phyloP scores from a whole-genome alignment of 140 eudicot genomes.

The Ambrosia hybrid region DNA sequence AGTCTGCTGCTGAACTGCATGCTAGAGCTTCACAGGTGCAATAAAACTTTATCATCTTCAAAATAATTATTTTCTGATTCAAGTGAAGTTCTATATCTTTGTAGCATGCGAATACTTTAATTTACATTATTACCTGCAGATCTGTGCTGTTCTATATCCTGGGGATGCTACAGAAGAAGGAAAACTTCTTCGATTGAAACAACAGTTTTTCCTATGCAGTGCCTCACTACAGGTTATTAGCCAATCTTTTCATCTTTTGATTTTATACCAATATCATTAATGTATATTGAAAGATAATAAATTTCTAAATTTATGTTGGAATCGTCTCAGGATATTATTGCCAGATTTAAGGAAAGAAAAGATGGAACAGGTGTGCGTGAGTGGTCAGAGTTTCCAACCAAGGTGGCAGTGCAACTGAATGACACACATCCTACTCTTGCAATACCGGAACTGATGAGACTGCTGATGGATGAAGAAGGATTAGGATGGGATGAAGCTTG shows the following conservation, averaged over 20 bases:
- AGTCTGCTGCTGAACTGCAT: slow-evolving; percentile 85
- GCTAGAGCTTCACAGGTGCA: slow-evolving; percentile 92
- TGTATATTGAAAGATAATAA: slow-evolving; percentile 4
- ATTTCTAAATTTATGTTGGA: slow-evolving; percentile 2
- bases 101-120: neutral
- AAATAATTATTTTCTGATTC: slow-evolving; percentile 3
- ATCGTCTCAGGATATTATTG: slow-evolving; percentile 76
- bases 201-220: slow-evolving; percentile 96
- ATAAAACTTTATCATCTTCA: slow-evolving; percentile 3
- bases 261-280: slow-evolving; percentile 2
- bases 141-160: slow-evolving; percentile 96
- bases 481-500: slow-evolving; percentile 99
- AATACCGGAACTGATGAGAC: slow-evolving; percentile 96
- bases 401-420: slow-evolving; percentile 96
- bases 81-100: neutral
- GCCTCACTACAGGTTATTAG: slow-evolving; percentile 93
- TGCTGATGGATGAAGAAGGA: slow-evolving; percentile 96
- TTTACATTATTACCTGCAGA: slow-evolving; percentile 46
- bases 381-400: slow-evolving; percentile 92
- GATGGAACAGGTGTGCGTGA: slow-evolving; percentile 46
- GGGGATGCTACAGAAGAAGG: slow-evolving; percentile 98
- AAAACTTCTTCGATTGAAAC: slow-evolving; percentile 90
- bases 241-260: slow-evolving; percentile 15
- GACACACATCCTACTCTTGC: slow-evolving; percentile 99
- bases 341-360: slow-evolving; percentile 89